These are phyloP conservation scores for Aspergillus cejpii DNA, from an alignment of 2,329 filamentous ascomycete species.

Conservation along the genomic window DNA sequence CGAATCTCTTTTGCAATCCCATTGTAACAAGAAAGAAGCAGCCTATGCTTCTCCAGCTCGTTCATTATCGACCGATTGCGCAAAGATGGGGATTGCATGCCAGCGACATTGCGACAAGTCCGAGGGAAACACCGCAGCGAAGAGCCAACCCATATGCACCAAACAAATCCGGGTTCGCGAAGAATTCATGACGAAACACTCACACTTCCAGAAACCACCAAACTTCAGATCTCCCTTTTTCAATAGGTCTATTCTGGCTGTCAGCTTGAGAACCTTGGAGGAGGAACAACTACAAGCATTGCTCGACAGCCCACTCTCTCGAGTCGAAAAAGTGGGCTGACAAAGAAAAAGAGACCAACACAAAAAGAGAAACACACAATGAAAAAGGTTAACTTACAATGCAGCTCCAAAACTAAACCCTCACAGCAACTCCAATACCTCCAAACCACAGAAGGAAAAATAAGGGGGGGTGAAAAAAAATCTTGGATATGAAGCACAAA, in stretches of 20 bases:
- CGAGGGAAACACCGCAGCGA: neutral
- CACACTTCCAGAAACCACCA: constrained; percentile 24
- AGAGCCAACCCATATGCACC: neutral
- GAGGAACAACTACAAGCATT: constrained; percentile 19
- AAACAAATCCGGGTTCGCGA: neutral
- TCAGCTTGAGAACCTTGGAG: constrained; percentile 29
- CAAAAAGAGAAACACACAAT: constrained; percentile 8
- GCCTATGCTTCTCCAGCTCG: neutral
- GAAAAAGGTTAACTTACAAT: constrained; percentile 12
- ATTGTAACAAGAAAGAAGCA: neutral
- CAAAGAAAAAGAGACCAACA: constrained; percentile 16
- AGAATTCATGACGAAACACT: constrained; percentile 17
- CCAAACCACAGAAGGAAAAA: constrained; percentile 14
- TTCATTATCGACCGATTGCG: neutral
- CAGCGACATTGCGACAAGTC: neutral
- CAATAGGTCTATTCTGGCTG: constrained; percentile 17
- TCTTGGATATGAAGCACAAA: neutral
- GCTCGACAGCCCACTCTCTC: constrained; percentile 26
- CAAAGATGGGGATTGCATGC: neutral
- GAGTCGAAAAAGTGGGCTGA: constrained; percentile 22
- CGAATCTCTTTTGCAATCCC: neutral
- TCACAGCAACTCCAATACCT: constrained; percentile 23
- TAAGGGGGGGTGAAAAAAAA: constrained; percentile 6
- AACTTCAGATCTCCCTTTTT: constrained; percentile 21
- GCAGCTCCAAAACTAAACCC: constrained; percentile 14